These are phyloP conservation scores for Schrenkiella parvula DNA, from an alignment of 345 rosid genomes.

Conservation along the genomic window DNA sequence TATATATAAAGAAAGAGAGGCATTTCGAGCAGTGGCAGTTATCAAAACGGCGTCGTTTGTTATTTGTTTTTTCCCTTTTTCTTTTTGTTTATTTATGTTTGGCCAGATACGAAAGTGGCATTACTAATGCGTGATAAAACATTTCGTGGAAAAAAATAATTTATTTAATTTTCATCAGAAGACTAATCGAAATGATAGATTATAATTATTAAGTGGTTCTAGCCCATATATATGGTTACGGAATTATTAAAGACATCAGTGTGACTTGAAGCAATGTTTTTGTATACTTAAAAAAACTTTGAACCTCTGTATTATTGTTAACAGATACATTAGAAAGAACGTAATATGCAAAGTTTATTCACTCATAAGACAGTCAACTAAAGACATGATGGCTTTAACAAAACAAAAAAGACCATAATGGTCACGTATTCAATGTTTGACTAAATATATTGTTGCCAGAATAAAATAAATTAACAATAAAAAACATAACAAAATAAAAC, in stretches of 20 bases:
- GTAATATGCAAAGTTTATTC: not conserved
- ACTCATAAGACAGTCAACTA: not conserved
- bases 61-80: not conserved
- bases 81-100: not conserved
- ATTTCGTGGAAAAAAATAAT: not conserved
- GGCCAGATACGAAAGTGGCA: conserved; percentile 13
- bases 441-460: not conserved
- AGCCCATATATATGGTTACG: not conserved
- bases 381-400: not conserved
- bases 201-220: not conserved
- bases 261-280: conserved; percentile 25
- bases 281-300: not conserved
- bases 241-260: not conserved
- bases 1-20: conserved; percentile 9
- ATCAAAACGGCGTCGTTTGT: not conserved
- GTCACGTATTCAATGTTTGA: not conserved
- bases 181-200: not conserved
- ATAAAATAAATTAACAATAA: not conserved
- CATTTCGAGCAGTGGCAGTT: not conserved
- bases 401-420: too few relatives aligned
- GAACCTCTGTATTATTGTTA: not conserved
- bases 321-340: not conserved
- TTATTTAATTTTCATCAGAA: not conserved
- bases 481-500: not conserved
- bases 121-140: not conserved